Base-by-base conservation (phyloP, 345 rosid genomes). In the Boechera retrofracta region DNA sequence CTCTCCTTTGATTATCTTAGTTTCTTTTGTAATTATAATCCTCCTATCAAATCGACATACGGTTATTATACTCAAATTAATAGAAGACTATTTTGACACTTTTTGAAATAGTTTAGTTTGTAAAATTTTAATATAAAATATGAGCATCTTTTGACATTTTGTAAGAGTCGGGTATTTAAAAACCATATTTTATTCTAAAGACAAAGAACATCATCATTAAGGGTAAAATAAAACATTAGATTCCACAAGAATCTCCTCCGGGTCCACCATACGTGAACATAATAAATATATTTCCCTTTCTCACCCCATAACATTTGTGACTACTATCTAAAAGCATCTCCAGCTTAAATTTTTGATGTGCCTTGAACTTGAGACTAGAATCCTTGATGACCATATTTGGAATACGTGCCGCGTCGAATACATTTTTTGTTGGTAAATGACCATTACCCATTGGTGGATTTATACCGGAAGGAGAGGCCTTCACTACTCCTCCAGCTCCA, bases 401-500 rank as follows among this genome's bases (percentile, higher is more conserved):
- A 38, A 38, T 2, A 38, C 42, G 42, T 6, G 51, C 51, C 21
- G 51, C 15, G 42, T 12, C 21, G 0, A 5, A 0, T 6, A 7
- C 15, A 2, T 47, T n/a, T 1, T 6, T n/a, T 5, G 52, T 7
- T 47, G 52, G 52, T n/a, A 7, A 3, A 47, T n/a, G 52, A 47
- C 52, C 52, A 47, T 47, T 47, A 47, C 18, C 51, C 51, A 47
- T 47, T 47, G 51, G 51, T 47, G 51, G 51, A n/a, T 21, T 47
- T 47, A 4, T n/a, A 6, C 51, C 21, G 2, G 51, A 2, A 13
- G 21, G 51, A 47, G 51, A 47, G n/a, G 51, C 42, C 9, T 38
- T 11, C 9, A 38, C 42, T 38, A 9, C 11, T 38, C 42, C 42
- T 38, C 42, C 11, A 38, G 9, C 42, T 38, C 42, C 42, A 38